phyloP scores from a whole-genome alignment of 2,329 filamentous ascomycete species.

The Eutypa lata region DNA sequence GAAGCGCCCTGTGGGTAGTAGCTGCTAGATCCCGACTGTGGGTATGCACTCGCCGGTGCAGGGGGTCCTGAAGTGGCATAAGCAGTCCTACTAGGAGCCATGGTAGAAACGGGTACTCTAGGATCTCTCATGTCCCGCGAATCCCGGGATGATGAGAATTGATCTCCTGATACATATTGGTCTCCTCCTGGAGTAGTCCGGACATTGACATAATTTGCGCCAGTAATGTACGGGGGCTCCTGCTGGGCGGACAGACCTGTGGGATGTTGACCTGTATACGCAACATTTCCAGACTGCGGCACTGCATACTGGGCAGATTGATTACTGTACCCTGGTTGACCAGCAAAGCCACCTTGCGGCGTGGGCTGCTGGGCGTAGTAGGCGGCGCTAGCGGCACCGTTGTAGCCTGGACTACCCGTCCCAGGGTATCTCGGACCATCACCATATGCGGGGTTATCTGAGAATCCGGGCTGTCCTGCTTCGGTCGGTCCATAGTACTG shows the following conservation, averaged over 20 bases:
- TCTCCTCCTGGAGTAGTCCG: not conserved
- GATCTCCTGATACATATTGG: conserved; percentile 11
- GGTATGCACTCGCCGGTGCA: conserved; percentile 22
- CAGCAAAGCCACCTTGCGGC: conserved; percentile 27
- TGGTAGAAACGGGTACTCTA: conserved; percentile 26
- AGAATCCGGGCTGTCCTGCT: conserved; percentile 24
- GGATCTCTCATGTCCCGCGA: conserved; percentile 17
- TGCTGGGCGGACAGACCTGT: conserved; percentile 23
- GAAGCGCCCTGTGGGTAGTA: conserved; percentile 33
- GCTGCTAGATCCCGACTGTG: conserved; percentile 19
- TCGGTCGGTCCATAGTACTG: conserved; percentile 47
- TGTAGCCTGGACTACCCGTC: conserved; percentile 47
- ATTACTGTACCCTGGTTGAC: conserved; percentile 24
- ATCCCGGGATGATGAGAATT: conserved; percentile 19
- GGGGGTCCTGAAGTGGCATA: conserved; percentile 28
- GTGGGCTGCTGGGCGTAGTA: conserved; percentile 30
- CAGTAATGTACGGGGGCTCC: conserved; percentile 29
- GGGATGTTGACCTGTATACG: conserved; percentile 20
- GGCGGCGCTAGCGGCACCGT: conserved; percentile 37
- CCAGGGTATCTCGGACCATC: conserved; percentile 50
- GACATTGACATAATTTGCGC: conserved; percentile 23
- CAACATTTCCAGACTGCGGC: conserved; percentile 20
- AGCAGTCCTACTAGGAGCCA: conserved; percentile 26
- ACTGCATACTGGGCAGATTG: conserved; percentile 25
- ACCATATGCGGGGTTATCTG: conserved; percentile 35